phyloP scores from a whole-genome alignment of 2,329 filamentous ascomycete species.

The Immersiporthe knoxdaviesiana region DNA sequence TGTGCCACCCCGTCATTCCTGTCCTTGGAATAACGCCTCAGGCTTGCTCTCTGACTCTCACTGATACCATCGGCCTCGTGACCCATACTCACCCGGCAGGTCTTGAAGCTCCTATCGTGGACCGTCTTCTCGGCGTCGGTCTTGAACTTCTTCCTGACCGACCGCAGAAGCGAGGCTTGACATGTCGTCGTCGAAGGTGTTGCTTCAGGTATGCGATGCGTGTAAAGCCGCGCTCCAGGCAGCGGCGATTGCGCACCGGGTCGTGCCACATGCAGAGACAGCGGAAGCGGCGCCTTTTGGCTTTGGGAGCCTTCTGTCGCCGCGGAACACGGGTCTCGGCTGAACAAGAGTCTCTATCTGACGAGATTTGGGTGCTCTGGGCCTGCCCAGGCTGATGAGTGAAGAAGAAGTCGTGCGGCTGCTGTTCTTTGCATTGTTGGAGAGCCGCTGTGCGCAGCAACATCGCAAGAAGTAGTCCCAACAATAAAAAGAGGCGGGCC shows the following conservation, averaged over 20 bases:
- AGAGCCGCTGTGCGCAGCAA: not conserved
- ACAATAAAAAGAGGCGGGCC: not conserved
- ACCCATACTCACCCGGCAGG: not conserved
- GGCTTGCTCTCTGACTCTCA: slow-evolving; percentile 6
- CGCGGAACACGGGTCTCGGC: not conserved
- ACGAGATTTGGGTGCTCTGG: not conserved
- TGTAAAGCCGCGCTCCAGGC: slow-evolving; percentile 26
- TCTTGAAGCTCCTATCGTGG: slow-evolving; percentile 1
- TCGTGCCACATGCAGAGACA: slow-evolving; percentile 34
- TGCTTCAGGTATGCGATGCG: slow-evolving; percentile 34
- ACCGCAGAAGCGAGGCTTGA: slow-evolving; percentile 25
- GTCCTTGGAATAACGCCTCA: slow-evolving; percentile 13
- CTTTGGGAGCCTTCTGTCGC: not conserved
- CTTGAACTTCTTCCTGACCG: slow-evolving; percentile 28
- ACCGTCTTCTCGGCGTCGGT: not conserved
- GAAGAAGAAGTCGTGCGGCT: too few species aligned
- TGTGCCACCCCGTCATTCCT: slow-evolving; percentile 26
- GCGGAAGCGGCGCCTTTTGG: slow-evolving; percentile 19
- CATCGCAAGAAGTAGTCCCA: not conserved
- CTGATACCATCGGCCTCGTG: slow-evolving; percentile 28
- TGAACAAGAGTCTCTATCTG: not conserved
- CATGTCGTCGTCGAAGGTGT: slow-evolving; percentile 32
- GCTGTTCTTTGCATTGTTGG: not conserved
- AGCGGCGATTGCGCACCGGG: slow-evolving; percentile 21
- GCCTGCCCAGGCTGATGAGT: not conserved